Evolutionary conservation across 1,139 yeast species (phyloP).

Genomic region (Nakaseomyces glabratus): DNA sequence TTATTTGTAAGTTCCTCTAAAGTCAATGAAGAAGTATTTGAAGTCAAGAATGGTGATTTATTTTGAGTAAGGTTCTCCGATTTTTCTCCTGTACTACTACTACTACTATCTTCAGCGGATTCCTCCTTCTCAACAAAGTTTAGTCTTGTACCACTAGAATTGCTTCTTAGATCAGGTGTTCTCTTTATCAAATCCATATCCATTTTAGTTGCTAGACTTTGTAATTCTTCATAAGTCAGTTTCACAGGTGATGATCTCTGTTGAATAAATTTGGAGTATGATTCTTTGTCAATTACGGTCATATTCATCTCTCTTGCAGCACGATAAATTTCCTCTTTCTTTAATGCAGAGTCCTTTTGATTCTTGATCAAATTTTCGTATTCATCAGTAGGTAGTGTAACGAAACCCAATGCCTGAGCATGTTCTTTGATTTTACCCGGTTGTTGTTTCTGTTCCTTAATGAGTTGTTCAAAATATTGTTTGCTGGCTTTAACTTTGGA

Average conservation of each 20-base stretch:
- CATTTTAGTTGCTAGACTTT: constrained; percentile 1
- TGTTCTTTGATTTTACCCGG: constrained; percentile 24
- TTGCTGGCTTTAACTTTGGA: constrained; percentile 30
- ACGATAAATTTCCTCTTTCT: not conserved
- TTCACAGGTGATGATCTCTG: constrained; percentile 1
- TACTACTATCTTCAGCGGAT: not conserved
- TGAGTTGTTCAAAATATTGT: constrained; percentile 30
- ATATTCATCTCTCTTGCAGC: constrained; percentile 2
- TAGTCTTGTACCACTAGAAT: not conserved
- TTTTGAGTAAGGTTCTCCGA: not conserved
- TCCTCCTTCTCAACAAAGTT: not conserved
- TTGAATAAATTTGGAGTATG: constrained; percentile 1
- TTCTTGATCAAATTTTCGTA: constrained; percentile 12
- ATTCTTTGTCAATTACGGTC: constrained; percentile 1
- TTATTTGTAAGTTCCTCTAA: not conserved
- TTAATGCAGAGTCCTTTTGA: constrained; percentile 3
- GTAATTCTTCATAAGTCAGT: constrained; percentile 2
- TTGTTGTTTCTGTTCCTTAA: constrained; percentile 25
- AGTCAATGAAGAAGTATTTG: not conserved
- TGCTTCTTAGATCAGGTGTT: constrained; percentile 2
- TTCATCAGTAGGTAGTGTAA: constrained; percentile 24
- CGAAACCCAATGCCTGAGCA: constrained; percentile 34
- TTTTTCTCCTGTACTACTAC: not conserved
- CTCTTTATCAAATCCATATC: constrained; percentile 2
- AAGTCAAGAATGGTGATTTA: not conserved